These are phyloP conservation scores for Alternaria triticimaculans DNA, from an alignment of 2,329 filamentous ascomycete species.

Conservation along the genomic window DNA sequence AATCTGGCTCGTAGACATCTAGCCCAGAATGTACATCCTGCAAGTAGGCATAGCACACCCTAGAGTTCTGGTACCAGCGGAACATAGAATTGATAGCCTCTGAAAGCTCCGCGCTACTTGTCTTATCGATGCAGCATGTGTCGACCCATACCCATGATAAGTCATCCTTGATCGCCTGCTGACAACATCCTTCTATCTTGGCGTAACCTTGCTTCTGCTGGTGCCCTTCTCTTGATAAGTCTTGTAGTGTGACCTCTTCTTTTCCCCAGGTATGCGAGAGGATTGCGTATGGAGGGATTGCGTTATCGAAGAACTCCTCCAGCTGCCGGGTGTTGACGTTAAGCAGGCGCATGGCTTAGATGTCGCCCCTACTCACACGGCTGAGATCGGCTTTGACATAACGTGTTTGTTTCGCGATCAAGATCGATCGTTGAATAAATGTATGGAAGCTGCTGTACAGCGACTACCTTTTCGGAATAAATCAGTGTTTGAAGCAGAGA, in stretches of 20 bases:
- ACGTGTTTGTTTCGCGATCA: background rate
- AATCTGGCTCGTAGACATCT: accelerated
- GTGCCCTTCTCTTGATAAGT: background rate
- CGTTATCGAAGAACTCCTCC: background rate
- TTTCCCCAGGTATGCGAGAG: background rate
- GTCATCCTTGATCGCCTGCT: background rate
- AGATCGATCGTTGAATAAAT: background rate
- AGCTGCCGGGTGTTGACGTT: background rate
- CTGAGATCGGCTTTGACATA: background rate
- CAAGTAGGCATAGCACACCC: background rate
- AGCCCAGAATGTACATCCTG: background rate
- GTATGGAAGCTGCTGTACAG: background rate
- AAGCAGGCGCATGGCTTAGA: background rate
- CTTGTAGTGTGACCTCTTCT: background rate
- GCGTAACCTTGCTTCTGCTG: background rate
- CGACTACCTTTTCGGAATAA: accelerated
- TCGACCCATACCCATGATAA: background rate
- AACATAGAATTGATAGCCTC: background rate
- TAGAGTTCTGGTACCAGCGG: background rate
- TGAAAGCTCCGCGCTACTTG: background rate
- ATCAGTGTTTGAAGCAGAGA: background rate
- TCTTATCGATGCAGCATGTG: background rate
- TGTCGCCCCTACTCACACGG: background rate
- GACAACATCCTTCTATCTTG: background rate
- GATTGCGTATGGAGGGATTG: background rate